Evolutionary conservation across 2,329 filamentous ascomycete genomes (phyloP).

Genomic region (Ceratocystis huliohia): DNA sequence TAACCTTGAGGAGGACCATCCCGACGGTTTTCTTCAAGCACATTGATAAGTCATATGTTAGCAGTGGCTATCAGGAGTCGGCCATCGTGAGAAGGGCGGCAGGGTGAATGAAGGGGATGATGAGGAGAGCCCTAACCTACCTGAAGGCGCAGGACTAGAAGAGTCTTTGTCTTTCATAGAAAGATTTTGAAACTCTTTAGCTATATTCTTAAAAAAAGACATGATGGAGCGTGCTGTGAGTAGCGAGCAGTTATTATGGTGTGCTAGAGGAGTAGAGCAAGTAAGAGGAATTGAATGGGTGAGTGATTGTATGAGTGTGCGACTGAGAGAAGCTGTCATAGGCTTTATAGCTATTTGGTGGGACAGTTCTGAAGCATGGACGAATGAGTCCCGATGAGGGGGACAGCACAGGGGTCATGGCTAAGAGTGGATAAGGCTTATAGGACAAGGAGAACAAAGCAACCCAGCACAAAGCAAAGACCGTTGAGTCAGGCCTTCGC

Average conservation of each 20-base stretch:
- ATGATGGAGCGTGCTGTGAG: constrained; percentile 25
- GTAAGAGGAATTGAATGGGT: not conserved
- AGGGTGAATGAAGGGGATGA: not conserved
- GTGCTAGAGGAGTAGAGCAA: not conserved
- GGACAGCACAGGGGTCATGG: constrained; percentile 3
- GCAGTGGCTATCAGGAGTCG: not conserved
- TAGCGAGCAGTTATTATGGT: not conserved
- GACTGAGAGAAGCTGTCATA: constrained; percentile 6
- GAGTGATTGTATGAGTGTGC: not conserved
- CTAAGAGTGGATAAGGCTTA: not conserved
- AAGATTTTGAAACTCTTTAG: constrained; percentile 36
- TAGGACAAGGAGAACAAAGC: not conserved
- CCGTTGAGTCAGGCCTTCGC: not conserved
- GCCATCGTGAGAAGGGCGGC: constrained; percentile 1
- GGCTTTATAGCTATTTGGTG: not conserved
- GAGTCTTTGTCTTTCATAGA: constrained; percentile 29
- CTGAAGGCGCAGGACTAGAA: not conserved
- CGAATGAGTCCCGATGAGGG: not conserved
- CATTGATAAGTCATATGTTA: not conserved
- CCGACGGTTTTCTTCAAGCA: not conserved
- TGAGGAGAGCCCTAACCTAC: not conserved
- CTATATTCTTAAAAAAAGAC: constrained; percentile 36
- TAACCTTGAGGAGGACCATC: constrained; percentile 3
- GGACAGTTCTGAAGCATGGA: not conserved
- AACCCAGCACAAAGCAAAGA: not conserved